Evolutionary conservation across 371 early-diverging fungal species (phyloP).

Genomic region (Rhizomucor pusillus): DNA sequence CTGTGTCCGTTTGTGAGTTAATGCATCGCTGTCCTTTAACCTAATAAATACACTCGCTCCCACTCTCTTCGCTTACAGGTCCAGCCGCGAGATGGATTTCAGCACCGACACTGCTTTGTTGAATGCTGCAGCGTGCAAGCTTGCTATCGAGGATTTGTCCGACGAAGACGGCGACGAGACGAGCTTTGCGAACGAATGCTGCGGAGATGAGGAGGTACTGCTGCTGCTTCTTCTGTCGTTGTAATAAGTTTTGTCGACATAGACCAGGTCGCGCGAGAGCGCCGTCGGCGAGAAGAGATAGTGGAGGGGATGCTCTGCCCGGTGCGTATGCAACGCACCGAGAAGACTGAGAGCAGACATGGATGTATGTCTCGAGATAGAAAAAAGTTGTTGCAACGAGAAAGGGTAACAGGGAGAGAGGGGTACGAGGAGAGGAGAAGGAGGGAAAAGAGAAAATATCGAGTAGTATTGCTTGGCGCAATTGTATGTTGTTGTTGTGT

Average conservation of each 20-base stretch:
- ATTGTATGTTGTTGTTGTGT: too few relatives aligned
- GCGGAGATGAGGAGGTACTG: conserved; percentile 1
- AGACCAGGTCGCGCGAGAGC: conserved; percentile 17
- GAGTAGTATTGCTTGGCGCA: not conserved
- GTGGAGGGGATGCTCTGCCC: conserved; percentile 16
- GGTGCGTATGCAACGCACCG: conserved; percentile 7
- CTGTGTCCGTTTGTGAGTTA: conserved; percentile 8
- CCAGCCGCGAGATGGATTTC: conserved; percentile 25
- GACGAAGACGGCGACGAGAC: not conserved
- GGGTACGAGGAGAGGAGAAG: conserved; percentile 2
- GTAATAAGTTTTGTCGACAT: conserved; percentile 25
- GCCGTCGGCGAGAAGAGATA: conserved; percentile 38
- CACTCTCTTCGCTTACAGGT: conserved; percentile 25
- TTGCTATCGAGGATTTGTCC: conserved; percentile 1
- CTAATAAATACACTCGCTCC: not conserved
- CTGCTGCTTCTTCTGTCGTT: not conserved
- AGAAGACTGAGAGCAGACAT: conserved; percentile 13
- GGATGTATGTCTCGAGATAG: conserved; percentile 6
- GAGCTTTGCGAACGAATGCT: conserved; percentile 1
- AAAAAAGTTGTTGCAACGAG: not conserved
- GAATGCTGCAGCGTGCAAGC: conserved; percentile 15
- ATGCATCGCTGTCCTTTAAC: not conserved
- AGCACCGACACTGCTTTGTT: conserved; percentile 1
- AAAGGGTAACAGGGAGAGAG: not conserved
- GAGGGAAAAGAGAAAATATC: conserved; percentile 4